These are phyloP conservation scores for Monilinia polystroma DNA, from an alignment of 2,329 filamentous ascomycete genomes.

Conservation along the genomic window DNA sequence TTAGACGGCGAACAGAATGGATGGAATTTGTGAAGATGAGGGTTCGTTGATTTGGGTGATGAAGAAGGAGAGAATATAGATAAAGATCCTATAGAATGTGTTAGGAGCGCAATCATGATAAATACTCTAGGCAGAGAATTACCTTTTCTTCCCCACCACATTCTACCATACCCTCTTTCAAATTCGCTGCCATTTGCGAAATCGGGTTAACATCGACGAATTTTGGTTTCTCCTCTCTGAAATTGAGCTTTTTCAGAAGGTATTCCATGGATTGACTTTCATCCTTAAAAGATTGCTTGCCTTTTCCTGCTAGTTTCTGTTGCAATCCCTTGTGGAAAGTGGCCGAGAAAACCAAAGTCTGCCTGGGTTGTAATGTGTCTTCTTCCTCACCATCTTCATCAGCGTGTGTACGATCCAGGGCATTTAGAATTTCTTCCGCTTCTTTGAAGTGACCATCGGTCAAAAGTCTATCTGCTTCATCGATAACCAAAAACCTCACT, in stretches of 20 bases:
- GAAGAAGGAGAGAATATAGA: slow-evolving; percentile 81
- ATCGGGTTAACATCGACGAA: slow-evolving; percentile 91
- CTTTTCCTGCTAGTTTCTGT: slow-evolving; percentile 81
- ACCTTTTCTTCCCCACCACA: slow-evolving; percentile 93
- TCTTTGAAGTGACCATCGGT: slow-evolving; percentile 96
- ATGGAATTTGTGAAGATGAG: slow-evolving; percentile 97
- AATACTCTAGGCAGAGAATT: slow-evolving; percentile 29
- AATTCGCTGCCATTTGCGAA: slow-evolving; percentile 79
- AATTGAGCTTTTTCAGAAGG: slow-evolving; percentile 84
- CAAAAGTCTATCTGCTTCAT: slow-evolving; percentile 89
- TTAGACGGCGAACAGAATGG: slow-evolving; percentile 81
- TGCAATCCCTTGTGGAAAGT: slow-evolving; percentile 92
- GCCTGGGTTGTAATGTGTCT: slow-evolving; percentile 53
- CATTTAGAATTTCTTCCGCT: slow-evolving; percentile 79
- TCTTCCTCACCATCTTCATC: slow-evolving; percentile 50
- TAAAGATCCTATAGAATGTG: slow-evolving; percentile 68
- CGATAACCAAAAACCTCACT: slow-evolving; percentile 81
- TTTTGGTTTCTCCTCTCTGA: slow-evolving; percentile 77
- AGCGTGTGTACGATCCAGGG: slow-evolving; percentile 66
- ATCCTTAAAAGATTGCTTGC: slow-evolving; percentile 59
- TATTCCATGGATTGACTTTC: slow-evolving; percentile 89
- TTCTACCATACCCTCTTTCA: slow-evolving; percentile 89
- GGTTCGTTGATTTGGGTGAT: slow-evolving; percentile 77
- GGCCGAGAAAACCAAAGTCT: slow-evolving; percentile 94
- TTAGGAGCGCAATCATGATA: slow-evolving; percentile 29